Conservation (phyloP, 108 stramenopile genomes). For the Skeletonema tropicum region DNA sequence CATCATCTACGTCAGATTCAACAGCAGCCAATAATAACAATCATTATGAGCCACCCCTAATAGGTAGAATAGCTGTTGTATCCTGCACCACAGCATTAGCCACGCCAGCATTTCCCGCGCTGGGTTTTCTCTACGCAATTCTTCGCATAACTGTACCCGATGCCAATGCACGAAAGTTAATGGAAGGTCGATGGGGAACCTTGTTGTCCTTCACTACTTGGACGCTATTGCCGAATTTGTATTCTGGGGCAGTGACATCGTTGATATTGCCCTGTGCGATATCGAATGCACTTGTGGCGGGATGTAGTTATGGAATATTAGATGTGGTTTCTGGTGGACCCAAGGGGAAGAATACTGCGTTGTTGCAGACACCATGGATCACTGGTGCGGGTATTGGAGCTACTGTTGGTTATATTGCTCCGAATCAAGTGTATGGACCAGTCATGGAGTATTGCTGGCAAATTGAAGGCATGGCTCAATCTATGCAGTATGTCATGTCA, state of each 20-base stretch:
- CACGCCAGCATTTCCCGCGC: slow-evolving; percentile 53
- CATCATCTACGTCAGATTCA: background rate
- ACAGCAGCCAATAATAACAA: background rate
- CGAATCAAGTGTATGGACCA: slow-evolving; percentile 44
- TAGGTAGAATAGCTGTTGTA: slow-evolving; percentile 48
- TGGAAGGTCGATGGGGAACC: slow-evolving; percentile 51
- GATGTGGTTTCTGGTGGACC: slow-evolving; percentile 30
- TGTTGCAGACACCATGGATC: slow-evolving; percentile 32
- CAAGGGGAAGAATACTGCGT: background rate
- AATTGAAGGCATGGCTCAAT: slow-evolving; percentile 42
- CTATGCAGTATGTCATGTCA: slow-evolving; percentile 22
- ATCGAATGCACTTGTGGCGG: slow-evolving; percentile 47
- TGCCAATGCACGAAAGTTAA: slow-evolving; percentile 26
- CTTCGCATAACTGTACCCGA: slow-evolving; percentile 40
- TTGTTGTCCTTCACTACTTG: slow-evolving; percentile 44
- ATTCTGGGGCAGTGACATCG: slow-evolving; percentile 31
- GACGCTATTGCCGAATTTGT: slow-evolving; percentile 42
- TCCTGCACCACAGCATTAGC: slow-evolving; percentile 46
- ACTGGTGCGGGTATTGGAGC: slow-evolving; percentile 51
- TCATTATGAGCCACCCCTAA: slow-evolving; percentile 40
- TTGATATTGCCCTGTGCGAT: slow-evolving; percentile 53
- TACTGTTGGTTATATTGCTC: slow-evolving; percentile 47
- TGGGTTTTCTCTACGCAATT: slow-evolving; percentile 43
- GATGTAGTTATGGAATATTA: slow-evolving; percentile 27
- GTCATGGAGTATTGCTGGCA: slow-evolving; percentile 35